Percentiles rank a stretch among this genome's conserved stretches.
These are phyloP conservation scores for Leishmania arabica DNA, from an alignment of 208 protist species.

Conservation along the genomic window DNA sequence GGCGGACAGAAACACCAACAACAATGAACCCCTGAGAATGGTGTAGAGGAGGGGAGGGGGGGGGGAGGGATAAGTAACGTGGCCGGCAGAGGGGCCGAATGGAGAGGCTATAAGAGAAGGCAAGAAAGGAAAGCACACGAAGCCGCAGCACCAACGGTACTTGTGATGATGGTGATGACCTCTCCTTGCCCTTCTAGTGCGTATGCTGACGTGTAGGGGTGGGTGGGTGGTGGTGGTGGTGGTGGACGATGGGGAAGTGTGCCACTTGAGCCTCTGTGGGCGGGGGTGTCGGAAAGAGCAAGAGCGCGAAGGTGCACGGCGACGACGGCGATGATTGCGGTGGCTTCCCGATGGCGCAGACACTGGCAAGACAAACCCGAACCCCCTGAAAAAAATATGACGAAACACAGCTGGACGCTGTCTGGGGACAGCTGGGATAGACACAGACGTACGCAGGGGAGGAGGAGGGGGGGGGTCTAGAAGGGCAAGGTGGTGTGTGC, in stretches of 20 bases:
- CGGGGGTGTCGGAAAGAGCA: background rate
- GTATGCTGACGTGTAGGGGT: no score
- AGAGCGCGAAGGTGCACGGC: background rate
- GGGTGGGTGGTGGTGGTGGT: no score
- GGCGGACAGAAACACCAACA: no score
- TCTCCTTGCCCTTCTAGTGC: no score
- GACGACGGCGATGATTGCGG: no score
- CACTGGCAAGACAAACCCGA: no score
- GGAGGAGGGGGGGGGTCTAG: background rate
- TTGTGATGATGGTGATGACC: no score
- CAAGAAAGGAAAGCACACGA: background rate
- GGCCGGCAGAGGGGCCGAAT: background rate
- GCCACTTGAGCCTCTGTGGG: no score
- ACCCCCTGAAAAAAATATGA: no score
- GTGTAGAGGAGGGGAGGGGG: background rate
- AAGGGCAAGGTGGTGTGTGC: background rate
- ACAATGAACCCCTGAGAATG: background rate
- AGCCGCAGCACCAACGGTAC: background rate
- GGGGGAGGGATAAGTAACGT: no score
- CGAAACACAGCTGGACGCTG: no score
- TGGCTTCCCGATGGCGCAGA: no score
- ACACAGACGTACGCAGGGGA: background rate
- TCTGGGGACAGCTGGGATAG: background rate
- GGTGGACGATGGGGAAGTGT: background rate
- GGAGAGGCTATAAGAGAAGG: slow-evolving; percentile 8